Evolutionary conservation across 805 yeast genomes (phyloP), one percentile per base, ranked within the genome.

Genomic region (Ogataea zsoltii): DNA sequence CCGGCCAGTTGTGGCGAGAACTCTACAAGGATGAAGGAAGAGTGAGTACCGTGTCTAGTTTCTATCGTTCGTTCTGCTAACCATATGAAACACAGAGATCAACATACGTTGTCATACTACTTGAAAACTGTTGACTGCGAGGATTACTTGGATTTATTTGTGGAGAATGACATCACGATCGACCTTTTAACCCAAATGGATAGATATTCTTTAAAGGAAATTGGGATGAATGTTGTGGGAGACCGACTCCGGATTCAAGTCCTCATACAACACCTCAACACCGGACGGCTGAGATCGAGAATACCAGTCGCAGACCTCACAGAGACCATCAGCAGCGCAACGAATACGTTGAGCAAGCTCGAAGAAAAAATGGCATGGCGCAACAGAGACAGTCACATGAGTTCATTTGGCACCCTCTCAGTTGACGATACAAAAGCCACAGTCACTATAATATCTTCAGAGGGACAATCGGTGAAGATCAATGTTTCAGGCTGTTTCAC

Each of bases 211-310:
- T 72, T 92, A 45, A 77, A 75, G 38, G 94, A 85, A 45, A 61
- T 94, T 10, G 96, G 96, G 0, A 65, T 92, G 10, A 51, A 56
- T n/a, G 84, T 80, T 52, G 78, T 92, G 13, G 97, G 98, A 1
- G 98, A 94, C 62, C 70, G 97, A 21, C 70, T 92, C 16, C 71
- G 85, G 23, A 65, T 92, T 10, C 79, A 83, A 56, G 69, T 79
- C 13, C 82, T 84, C 16, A 71, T 87, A 3, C 69, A 75, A 25
- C 62, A 69, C 33, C 55, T 80, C 45, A 71, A 77, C 37, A 53
- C 68, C 4, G 72, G 66, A 39, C 61, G 52, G 39, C 53, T 56
- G 3, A 53, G 48, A 36, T 46, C 55, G 1, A 19, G 44, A 16
- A 35, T 65, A 6, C 56, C 61, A 2, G 33, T 49, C 2, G 47